Base-by-base conservation (phyloP, 2,329 filamentous ascomycete genomes). In the Aspergillaceae sp. region DNA sequence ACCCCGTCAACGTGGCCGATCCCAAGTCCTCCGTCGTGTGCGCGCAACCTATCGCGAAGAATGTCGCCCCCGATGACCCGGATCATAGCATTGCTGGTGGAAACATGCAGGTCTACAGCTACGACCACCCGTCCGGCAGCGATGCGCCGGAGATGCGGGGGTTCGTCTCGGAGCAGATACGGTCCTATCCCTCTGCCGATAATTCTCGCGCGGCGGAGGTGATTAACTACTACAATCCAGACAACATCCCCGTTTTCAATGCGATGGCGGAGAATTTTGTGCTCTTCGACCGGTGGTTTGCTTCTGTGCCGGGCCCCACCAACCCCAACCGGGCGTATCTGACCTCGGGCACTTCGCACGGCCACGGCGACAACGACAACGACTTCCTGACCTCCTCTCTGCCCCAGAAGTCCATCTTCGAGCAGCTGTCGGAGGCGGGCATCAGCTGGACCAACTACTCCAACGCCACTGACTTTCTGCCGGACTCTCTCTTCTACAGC, bases 361-460 rank as follows among this genome's bases (percentile, higher is more conserved):
- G 68, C 9, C 67, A 69, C 37, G 67, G 67, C 4, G 48, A 38
- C 3, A 70, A 71, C 41, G 65, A 68, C 29, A 45, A 56, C 6
- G 56, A 55, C 11, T 70, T 70, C 48, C 44, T 54, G 4, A 53
- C 54, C 2, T 67, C 65, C 5, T 58, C 54, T 0, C 49, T 70
- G 4, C 66, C 68, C 0, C 66, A 70, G 46, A 60, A 52, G 6
- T 69, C 66, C 3, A 61, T 70, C 43, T 71, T 69, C 44, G 58
- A 71, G 45, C 63, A 69, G 46, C 53, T 74, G 28, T 65, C 61
- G 0, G 68, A 72, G 44, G 58, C 59, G 19, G 59, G 60, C 45
- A 64, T 69, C 48, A 60, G 60, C 37, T 75, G 73, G 73, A 66
- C 63, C 45, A 74, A 75, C 57, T 75, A 74, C 57, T 63, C 68